Evolutionary conservation across 2,329 filamentous ascomycete species (phyloP), one percentile per base, ranked within the genome.

Genomic region (Talaromyces islandicus): DNA sequence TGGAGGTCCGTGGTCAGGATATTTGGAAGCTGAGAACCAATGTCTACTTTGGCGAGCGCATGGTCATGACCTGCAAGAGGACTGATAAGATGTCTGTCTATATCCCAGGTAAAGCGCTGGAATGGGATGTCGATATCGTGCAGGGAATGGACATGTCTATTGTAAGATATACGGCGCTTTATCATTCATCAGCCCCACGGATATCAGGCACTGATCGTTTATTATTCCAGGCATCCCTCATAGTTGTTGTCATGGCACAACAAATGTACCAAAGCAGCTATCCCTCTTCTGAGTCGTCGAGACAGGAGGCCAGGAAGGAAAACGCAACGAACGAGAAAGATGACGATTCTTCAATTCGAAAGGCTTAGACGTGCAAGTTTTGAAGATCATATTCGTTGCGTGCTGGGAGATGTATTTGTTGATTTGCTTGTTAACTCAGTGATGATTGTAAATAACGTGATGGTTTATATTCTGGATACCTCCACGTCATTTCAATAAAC

Each of bases 101-200:
- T 62, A 4, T 65, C 2, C 63, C 64, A 11, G 57, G 54, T 2
- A 68, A 61, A 50, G 41, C 58, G 24, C 25, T 60, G 7, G 50
- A 64, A 41, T 67, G 67, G 66, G 56, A 63, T 57, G 58, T 65
- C 7, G 59, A 63, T 25, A 57, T 68, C 19, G 62, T 62, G 2
- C 53, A 64, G 30, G 63, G 67, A 7, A 56, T 69, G 60, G 67
- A 69, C 59, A 27, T 65, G 25, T 63, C 64, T 25, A 57, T 69
- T 57, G 65, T 64, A 57, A 46, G 62, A 25, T 27, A 25, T 27
- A 51, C 24, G 14, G n/a, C 7, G n/a, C 14, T 14, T 50, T 11
- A 19, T 43, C 7, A 46, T 29, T 43, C n/a, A 46, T 51, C 17
- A 7, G 11, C 14, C 4, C 24, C 17, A 51, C 10, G 25, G 43